These are phyloP conservation scores for Erigeron canadensis DNA, from an alignment of 129 eudicot species.

Conservation along the genomic window DNA sequence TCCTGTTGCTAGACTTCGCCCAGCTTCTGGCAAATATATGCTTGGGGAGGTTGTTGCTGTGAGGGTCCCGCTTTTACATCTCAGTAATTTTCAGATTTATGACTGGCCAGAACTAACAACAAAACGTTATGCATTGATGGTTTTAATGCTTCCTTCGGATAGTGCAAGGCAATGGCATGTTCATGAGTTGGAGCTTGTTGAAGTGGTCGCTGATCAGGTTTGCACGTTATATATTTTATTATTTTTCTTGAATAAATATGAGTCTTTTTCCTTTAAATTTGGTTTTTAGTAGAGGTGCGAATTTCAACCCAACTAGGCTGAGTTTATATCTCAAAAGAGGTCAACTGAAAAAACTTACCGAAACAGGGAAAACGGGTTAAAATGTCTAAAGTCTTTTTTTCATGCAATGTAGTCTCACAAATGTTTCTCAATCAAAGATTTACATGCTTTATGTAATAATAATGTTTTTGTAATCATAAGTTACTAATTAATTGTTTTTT, in stretches of 20 bases:
- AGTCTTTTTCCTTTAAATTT: neutral
- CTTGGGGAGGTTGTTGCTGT: constrained; percentile 98
- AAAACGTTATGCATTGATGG: constrained; percentile 93
- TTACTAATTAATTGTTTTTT: neutral
- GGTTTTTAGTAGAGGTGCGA: neutral
- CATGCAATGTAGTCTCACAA: neutral
- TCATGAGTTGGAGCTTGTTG: constrained; percentile 95
- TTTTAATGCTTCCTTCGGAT: constrained; percentile 94
- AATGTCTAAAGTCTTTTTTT: neutral
- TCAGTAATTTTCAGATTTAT: constrained; percentile 71
- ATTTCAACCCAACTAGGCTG: neutral
- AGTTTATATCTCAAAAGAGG: neutral
- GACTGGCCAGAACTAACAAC: constrained; percentile 97
- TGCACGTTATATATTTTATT: constrained; percentile 6
- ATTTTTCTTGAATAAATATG: neutral
- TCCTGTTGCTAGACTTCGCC: constrained; percentile 87
- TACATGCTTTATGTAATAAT: neutral
- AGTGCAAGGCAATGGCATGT: constrained; percentile 97
- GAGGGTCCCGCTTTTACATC: constrained; percentile 93
- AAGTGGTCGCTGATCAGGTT: constrained; percentile 99
- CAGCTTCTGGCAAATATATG: constrained; percentile 72
- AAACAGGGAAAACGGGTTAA: neutral
- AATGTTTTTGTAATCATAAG: neutral
- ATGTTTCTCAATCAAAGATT: neutral
- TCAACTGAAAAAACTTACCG: neutral